Base-by-base conservation (phyloP, 129 eudicot species). In the Flaveria sonorensis region DNA sequence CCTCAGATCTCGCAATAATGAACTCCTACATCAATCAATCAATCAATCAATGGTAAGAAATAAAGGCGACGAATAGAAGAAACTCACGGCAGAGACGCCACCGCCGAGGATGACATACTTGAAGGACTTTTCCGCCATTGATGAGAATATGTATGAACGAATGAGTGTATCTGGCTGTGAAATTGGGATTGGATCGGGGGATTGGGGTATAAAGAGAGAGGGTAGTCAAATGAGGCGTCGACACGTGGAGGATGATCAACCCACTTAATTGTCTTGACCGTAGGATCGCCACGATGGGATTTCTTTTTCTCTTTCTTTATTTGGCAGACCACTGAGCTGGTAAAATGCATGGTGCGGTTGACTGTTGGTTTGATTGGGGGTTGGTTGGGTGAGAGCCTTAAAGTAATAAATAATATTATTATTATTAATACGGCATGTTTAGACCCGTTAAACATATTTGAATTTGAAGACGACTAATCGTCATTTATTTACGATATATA, bases 91-190 rank as follows among this genome's bases (percentile, higher is more conserved):
- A 2, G 98, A 80, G 36, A 93, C 98, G 30, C 98, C 98, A 57
- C 98, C 98, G 68, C 98, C 98, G 72, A 93, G 24, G 87, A 93
- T 91, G 77, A 93, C 85, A 77, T 90, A 90, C 81, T 90, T 93
- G 84, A 90, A 93, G n/a, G 88, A 84, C 77, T 90, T 85, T 61
- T 88, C 93, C 55, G 96, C 98, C 98, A 90, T 92, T 60, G 81
- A 65, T 70, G 24, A 28, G 20, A 50, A 10, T 60, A 2, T 24
- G 6, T 69, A 63, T 71, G 79, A 52, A 52, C 51, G 13, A 32
- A 13, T 16, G 2, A n/a, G 19, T 30, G 77, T 51, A 71, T 71
- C 12, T 71, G 78, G 63, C 59, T n/a, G 11, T 26, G 81, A 43
- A 66, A 46, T 36, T 57, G 70, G 50, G 77, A 75, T 43, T 59